Evolutionary conservation across 176 grass and related monocot genomes (phyloP), one percentile per base, ranked within the genome.

Genomic region (Coix lacrymajobi): DNA sequence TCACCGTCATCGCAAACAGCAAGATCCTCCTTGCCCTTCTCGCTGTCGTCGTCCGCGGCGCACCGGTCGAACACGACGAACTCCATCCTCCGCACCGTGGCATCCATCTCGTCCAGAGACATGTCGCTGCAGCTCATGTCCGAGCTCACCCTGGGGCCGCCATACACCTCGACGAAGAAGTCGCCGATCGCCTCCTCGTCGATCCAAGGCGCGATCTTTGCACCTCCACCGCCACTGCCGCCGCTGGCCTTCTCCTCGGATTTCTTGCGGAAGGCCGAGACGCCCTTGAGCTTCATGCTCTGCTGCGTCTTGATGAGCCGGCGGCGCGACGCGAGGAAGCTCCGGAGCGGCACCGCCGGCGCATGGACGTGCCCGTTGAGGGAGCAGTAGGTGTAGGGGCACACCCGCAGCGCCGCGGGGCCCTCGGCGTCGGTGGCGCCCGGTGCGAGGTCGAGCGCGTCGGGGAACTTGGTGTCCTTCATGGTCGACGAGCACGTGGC

Each of bases 161-260:
- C 68, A 80, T 93, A 98, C 64, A 98, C 77, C 83, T 98, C 93
- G 49, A 93, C 85, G 80, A 96, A 95, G 89, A 90, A 95, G 85
- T 96, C 91, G 39, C 85, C 84, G 29, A 86, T 66, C 14, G 81
- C 87, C 32, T 93, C 96, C 79, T 98, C 89, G 75, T 90, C 91
- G 26, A 95, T 84, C 48, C 88, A 76, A 52, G 95, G 84, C 74
- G 81, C 72, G 10, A 89, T 45, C 78, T 91, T 92, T 2, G 89
- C 54, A 17, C 6, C 65, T 25, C 2, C 68, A 20, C 66, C 57
- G 29, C 24, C 36, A 3, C 44, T 22, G 20, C 34, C 61, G 22
- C 12, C 66, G 69, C 60, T 9, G 43, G 20, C 11, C 66, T 31
- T 90, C 12, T 49, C 88, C 24, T 24, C 84, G 4, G 88, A 22